phyloP scores from a whole-genome alignment of 495 filamentous ascomycete genomes.

The Parathielavia appendiculata region DNA sequence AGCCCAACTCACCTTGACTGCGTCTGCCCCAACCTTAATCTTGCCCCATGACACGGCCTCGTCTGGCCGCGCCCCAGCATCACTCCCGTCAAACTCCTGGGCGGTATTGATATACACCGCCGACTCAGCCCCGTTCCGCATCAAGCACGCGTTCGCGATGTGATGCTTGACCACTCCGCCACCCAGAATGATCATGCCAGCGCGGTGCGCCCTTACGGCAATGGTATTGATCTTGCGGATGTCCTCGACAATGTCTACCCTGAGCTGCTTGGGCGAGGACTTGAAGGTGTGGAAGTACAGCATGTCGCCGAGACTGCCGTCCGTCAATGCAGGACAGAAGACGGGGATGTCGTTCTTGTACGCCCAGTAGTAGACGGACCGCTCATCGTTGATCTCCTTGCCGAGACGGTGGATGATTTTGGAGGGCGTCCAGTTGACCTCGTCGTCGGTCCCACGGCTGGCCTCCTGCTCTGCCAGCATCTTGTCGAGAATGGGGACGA shows the following conservation, averaged over 20 bases:
- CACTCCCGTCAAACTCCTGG: constrained; percentile 94
- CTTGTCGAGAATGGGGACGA: constrained; percentile 80
- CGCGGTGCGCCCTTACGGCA: constrained; percentile 71
- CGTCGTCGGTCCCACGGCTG: constrained; percentile 59
- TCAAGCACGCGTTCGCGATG: constrained; percentile 92
- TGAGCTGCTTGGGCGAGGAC: constrained; percentile 67
- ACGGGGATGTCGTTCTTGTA: constrained; percentile 90
- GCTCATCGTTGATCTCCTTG: constrained; percentile 84
- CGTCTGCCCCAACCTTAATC: constrained; percentile 79
- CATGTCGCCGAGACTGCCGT: constrained; percentile 95
- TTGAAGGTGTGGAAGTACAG: constrained; percentile 95
- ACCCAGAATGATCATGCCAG: constrained; percentile 91
- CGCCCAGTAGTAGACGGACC: constrained; percentile 90
- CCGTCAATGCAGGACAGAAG: constrained; percentile 93
- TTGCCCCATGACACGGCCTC: constrained; percentile 99
- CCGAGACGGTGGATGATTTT: constrained; percentile 82
- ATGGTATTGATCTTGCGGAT: constrained; percentile 86
- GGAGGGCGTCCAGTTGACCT: constrained; percentile 83
- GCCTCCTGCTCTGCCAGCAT: constrained; percentile 93
- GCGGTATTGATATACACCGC: constrained; percentile 97
- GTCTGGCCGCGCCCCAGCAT: constrained; percentile 91
- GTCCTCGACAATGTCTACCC: constrained; percentile 84
- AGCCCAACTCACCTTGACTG: constrained; percentile 64
- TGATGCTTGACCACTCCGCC: constrained; percentile 95
- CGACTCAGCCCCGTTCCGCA: constrained; percentile 93